These are phyloP conservation scores for Galeopsis tetrahit DNA, from an alignment of 257 asterid genomes.

Conservation along the genomic window DNA sequence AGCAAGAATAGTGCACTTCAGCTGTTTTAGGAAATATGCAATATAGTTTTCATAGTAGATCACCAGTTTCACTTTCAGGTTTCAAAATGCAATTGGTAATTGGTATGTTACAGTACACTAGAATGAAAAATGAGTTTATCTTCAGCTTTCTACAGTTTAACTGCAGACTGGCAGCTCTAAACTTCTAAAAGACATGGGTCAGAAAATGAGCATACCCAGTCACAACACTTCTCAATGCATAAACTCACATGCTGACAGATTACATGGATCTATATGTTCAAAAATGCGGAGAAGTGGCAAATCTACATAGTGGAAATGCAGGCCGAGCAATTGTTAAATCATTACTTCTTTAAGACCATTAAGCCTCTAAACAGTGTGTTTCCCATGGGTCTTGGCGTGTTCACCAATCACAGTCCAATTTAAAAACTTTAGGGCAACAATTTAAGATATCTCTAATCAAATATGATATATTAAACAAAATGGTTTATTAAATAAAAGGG, in stretches of 20 bases:
- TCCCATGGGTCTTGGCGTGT: neutral
- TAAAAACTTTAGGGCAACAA: conserved; percentile 2
- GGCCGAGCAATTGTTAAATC: neutral
- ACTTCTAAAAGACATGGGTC: neutral
- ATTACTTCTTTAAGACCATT: conserved; percentile 4
- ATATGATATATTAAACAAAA: neutral
- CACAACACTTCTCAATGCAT: conserved; percentile 1
- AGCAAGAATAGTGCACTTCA: conserved; percentile 2
- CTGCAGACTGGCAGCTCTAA: neutral
- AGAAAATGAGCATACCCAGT: neutral
- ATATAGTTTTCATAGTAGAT: neutral
- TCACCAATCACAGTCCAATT: neutral
- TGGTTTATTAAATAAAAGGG: neutral
- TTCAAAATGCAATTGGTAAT: neutral
- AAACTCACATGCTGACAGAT: neutral
- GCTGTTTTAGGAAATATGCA: neutral
- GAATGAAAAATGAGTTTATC: neutral
- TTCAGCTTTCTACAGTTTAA: conserved; percentile 9
- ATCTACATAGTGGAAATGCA: neutral
- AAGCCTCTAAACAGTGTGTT: conserved; percentile 6
- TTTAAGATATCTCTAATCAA: neutral
- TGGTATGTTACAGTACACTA: neutral
- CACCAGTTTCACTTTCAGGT: neutral
- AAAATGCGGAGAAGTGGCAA: neutral
- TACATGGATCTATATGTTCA: neutral